Evolutionary conservation across 129 eudicot species (phyloP), one percentile per base, ranked within the genome.

Genomic region (Deinandra increscens): DNA sequence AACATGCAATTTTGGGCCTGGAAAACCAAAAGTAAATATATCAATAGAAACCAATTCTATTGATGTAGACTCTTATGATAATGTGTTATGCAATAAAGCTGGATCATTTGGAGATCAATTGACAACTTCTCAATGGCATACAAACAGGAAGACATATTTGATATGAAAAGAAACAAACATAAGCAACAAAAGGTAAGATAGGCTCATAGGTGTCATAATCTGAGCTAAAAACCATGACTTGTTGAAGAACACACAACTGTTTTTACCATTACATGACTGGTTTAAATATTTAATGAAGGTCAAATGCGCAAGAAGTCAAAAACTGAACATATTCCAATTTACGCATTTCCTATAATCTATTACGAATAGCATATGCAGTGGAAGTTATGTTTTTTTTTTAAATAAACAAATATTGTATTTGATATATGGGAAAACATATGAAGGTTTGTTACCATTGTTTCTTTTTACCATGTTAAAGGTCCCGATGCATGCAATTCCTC

Each of bases 401-500:
- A 81, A 86, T 87, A 82, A 71, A 79, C 87, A 86, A 88, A 86
- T 91, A 77, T 91, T 95, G 70, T n/a, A n/a, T 88, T 88, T 75
- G 95, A 82, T 66, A 88, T 82, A 81, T 84, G 85, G 56, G 86
- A 95, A 55, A 83, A 79, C 77, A 84, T 81, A 49, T 89, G 87
- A 77, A 91, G 98, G 75, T 88, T 78, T 56, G 94, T 91, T 71
- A 88, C 71, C 76, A 88, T 64, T 66, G 88, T 69, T 86, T 88
- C 97, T 69, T 81, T 84, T 66, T 88, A 91, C 89, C 96, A 88
- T 79, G 87, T 88, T 72, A 88, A 83, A 33, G 94, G 96, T 73
- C 97, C 97, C 48, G 90, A 85, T 65, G 96, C 97, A 81, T 85
- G 86, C 66, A 88, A 86, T 68, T 91, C 97, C 86, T 70, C 87